Evolutionary conservation across 2,329 filamentous ascomycete species (phyloP).

Genomic region (Nemania sp.): DNA sequence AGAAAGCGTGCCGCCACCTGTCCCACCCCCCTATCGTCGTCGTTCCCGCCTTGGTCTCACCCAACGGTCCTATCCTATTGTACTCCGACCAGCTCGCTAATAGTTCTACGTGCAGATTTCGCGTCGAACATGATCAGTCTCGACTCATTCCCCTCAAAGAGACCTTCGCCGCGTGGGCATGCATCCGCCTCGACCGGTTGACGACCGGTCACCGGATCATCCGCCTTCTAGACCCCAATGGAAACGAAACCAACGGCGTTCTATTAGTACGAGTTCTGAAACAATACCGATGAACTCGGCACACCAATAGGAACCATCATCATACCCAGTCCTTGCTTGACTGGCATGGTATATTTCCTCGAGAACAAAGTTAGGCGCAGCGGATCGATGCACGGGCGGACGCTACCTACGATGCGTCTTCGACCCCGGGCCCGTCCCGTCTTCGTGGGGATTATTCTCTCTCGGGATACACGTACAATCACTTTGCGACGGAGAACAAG

Average conservation of each 20-base stretch:
- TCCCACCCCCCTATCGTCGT: not conserved
- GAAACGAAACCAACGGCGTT: constrained; percentile 51
- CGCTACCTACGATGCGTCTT: not conserved
- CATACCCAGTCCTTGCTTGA: not conserved
- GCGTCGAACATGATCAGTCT: constrained; percentile 47
- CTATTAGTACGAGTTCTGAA: constrained; percentile 60
- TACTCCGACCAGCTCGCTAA: constrained; percentile 13
- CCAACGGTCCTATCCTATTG: constrained; percentile 37
- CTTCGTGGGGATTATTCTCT: not conserved
- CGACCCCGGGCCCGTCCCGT: not conserved
- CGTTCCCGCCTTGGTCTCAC: constrained; percentile 34
- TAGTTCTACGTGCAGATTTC: constrained; percentile 50
- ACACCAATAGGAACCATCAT: not conserved
- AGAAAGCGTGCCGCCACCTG: not conserved
- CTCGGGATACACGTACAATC: not conserved
- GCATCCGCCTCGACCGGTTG: constrained; percentile 63
- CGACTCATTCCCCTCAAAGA: constrained; percentile 15
- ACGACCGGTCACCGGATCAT: constrained; percentile 60
- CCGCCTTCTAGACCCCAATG: constrained; percentile 52
- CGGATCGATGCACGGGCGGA: not conserved
- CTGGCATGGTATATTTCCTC: not conserved
- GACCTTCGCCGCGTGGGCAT: constrained; percentile 53
- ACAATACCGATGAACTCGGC: constrained; percentile 40
- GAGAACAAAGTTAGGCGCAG: not conserved
- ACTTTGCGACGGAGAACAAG: not conserved